A percentile compares a stretch with the other conserved stretches of the same genome.
These are phyloP conservation scores for Cydonia oblonga DNA, from an alignment of 331 rosid genomes.

Conservation along the genomic window DNA sequence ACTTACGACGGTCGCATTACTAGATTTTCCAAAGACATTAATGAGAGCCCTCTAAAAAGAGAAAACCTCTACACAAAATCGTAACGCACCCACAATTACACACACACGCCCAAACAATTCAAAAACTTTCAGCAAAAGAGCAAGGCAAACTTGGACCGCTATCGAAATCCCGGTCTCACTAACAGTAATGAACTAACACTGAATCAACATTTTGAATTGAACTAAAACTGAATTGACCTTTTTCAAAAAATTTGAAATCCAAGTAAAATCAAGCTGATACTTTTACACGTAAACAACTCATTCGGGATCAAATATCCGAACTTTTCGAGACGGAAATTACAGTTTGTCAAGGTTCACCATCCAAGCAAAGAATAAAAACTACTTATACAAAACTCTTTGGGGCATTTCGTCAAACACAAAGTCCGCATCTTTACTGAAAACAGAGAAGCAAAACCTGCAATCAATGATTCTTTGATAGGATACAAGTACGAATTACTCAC, in stretches of 20 bases:
- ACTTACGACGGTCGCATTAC: background rate
- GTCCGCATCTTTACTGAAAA: background rate
- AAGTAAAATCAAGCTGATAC: background rate
- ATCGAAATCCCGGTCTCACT: background rate
- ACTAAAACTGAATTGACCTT: background rate
- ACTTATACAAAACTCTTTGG: background rate
- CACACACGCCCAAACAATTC: background rate
- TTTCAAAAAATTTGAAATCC: background rate
- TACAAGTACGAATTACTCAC: conserved; percentile 24
- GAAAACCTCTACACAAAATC: background rate
- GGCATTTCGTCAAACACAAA: background rate
- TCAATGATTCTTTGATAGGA: background rate
- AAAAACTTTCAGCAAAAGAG: background rate
- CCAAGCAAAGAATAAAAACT: background rate
- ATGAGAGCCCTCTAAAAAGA: background rate
- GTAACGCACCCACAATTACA: background rate
- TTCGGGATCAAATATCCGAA: background rate
- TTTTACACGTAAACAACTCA: background rate
- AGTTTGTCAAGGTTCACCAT: background rate
- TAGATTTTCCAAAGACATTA: background rate
- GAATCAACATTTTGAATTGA: background rate
- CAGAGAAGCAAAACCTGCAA: background rate
- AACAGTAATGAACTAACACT: background rate
- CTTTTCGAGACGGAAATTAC: background rate
- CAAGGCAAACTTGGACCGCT: background rate